phyloP scores from a whole-genome alignment of 805 yeast species.

The Candida xiaguanensis region DNA sequence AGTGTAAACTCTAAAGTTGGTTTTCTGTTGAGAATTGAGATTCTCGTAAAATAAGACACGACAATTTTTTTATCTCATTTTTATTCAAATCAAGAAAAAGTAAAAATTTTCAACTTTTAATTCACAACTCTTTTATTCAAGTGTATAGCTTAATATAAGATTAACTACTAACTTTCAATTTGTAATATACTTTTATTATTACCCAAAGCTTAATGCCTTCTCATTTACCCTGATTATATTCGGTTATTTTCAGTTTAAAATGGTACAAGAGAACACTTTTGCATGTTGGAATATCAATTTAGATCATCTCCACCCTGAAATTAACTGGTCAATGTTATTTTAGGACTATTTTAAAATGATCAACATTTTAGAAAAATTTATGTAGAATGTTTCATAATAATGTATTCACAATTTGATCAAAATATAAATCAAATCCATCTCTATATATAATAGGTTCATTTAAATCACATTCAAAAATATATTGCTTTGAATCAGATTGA shows the following conservation, averaged over 20 bases:
- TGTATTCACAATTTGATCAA: slow-evolving; percentile 8
- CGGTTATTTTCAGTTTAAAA: slow-evolving; percentile 47
- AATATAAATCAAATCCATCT: slow-evolving; percentile 8
- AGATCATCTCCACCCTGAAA: slow-evolving; percentile 47
- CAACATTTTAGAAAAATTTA: slow-evolving; percentile 14
- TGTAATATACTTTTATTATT: not conserved
- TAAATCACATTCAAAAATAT: slow-evolving; percentile 5
- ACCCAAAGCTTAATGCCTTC: slow-evolving; percentile 47
- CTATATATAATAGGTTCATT: slow-evolving; percentile 4
- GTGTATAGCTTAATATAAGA: not conserved
- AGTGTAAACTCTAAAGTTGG: not conserved
- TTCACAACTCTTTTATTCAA: not conserved
- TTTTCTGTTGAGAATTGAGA: not conserved
- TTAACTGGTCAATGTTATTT: slow-evolving; percentile 7
- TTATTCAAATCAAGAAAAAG: not conserved
- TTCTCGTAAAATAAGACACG: not conserved
- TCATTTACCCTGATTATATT: slow-evolving; percentile 45
- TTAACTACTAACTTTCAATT: not conserved
- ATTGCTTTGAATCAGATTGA: not conserved
- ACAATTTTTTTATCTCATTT: not conserved
- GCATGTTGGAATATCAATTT: slow-evolving; percentile 36
- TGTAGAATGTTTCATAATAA: slow-evolving; percentile 1
- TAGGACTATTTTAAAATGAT: slow-evolving; percentile 31
- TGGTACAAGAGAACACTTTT: slow-evolving; percentile 45
- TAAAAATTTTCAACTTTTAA: not conserved